These are phyloP conservation scores for Solanum etuberosum DNA, from an alignment of 257 asterid species.

Conservation along the genomic window DNA sequence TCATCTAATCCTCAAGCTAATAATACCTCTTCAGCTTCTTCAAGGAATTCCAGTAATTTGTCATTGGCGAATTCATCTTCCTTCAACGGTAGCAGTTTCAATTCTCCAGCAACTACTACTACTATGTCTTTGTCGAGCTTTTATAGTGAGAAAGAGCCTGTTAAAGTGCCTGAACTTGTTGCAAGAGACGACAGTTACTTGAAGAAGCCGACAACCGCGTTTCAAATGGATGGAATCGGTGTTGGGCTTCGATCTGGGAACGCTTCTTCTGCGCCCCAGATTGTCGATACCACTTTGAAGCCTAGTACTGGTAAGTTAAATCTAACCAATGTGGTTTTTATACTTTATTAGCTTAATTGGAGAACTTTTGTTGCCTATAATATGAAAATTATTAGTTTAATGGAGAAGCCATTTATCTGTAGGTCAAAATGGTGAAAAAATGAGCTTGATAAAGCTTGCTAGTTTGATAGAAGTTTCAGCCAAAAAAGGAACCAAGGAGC, in stretches of 20 bases:
- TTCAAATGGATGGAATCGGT: slow-evolving; percentile 32
- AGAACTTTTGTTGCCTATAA: not conserved
- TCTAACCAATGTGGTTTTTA: not conserved
- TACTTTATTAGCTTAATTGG: not conserved
- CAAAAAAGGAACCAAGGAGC: slow-evolving; percentile 63
- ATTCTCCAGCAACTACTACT: slow-evolving; percentile 19
- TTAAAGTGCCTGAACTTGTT: slow-evolving; percentile 29
- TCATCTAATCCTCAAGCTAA: not conserved
- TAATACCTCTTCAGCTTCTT: not conserved
- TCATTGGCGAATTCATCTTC: slow-evolving; percentile 22
- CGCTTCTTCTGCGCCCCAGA: slow-evolving; percentile 27
- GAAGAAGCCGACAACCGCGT: slow-evolving; percentile 38
- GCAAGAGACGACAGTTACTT: slow-evolving; percentile 58
- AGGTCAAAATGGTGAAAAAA: slow-evolving; percentile 73
- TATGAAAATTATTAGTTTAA: not conserved
- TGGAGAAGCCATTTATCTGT: slow-evolving; percentile 7
- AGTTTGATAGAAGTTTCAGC: slow-evolving; percentile 69
- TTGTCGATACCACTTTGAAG: slow-evolving; percentile 59
- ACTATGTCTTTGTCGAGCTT: slow-evolving; percentile 5
- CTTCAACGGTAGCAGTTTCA: slow-evolving; percentile 29
- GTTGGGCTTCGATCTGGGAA: slow-evolving; percentile 22
- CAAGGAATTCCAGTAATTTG: not conserved
- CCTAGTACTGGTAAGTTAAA: slow-evolving; percentile 38
- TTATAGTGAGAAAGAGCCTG: slow-evolving; percentile 34
- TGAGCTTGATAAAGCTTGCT: slow-evolving; percentile 73